Evolutionary conservation across 176 grass and related monocot genomes (phyloP), one percentile per base, ranked within the genome.

Genomic region (Phragmites australis): DNA sequence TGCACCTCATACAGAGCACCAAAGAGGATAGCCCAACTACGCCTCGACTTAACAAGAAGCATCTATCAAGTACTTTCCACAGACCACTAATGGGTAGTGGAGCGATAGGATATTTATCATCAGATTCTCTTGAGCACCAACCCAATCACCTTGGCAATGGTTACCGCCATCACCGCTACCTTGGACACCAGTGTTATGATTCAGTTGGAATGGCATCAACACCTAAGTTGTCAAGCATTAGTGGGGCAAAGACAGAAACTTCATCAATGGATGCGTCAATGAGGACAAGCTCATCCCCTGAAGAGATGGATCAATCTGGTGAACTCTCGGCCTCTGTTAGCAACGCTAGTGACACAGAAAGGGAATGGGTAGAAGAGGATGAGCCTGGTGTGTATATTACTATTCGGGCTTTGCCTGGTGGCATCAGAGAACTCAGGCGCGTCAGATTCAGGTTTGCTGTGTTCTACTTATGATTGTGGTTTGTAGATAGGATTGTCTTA

Each of bases 331-430:
- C 74, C 21, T 93, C 86, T 41, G 44, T 93, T 26, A 97, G 93
- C 84, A 89, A 97, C 80, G 88, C 81, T n/a, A 97, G 91, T 21
- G 91, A 93, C 25, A 81, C 87, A 53, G 90, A 93, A 68, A 91
- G 90, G 32, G 93, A 97, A 63, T 93, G 91, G 93, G 83, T 93
- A 48, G 88, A 97, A 73, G 93, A 97, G 81, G 93, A 97, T 53
- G 88, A 93, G 22, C 86, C 93, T 45, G 93, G 91, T 72, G 90
- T 97, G 37, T 97, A 97, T 65, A 91, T 97, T 63, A 91, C 93
- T 58, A 81, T 97, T 57, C 78, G 88, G 16, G 86, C 64, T 81
- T 81, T 93, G 81, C 88, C 88, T 52, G 88, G 88, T 76, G 83
- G 91, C 40, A 87, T 87, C 60, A 87, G 93, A 86, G 93, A 97